Conservation (phyloP, 2,329 filamentous ascomycete species). For the Talaromyces rugulosus region DNA sequence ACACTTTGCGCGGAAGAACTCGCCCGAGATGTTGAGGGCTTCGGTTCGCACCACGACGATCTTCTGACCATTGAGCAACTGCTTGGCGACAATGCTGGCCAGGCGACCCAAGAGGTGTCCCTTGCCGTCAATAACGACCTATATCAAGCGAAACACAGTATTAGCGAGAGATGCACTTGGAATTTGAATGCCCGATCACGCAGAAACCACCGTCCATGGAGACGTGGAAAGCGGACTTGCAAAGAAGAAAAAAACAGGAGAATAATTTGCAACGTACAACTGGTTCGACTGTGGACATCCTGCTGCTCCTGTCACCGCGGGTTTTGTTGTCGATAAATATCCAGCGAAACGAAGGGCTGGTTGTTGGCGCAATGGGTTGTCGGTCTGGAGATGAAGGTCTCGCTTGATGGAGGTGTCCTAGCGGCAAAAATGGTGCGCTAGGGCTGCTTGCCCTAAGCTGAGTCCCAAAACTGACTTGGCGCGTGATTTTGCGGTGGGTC, state of each 20-base stretch:
- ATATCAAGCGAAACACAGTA: slow-evolving; percentile 31
- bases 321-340: slow-evolving; percentile 35
- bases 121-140: slow-evolving; percentile 99
- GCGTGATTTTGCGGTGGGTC: neutral
- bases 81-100: slow-evolving; percentile 97
- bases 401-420: slow-evolving; percentile 37
- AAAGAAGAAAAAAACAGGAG: slow-evolving; percentile 10
- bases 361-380: slow-evolving; percentile 41
- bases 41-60: slow-evolving; percentile 98
- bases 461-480: neutral
- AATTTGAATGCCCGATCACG: neutral
- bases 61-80: slow-evolving; percentile 98
- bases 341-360: slow-evolving; percentile 36
- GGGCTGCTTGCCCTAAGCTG: slow-evolving; percentile 31
- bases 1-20: slow-evolving; percentile 99
- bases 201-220: neutral
- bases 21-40: slow-evolving; percentile 99
- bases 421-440: slow-evolving; percentile 15
- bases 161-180: slow-evolving; percentile 28
- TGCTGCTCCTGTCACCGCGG: slow-evolving; percentile 44
- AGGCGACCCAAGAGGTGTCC: slow-evolving; percentile 99
- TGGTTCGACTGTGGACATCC: slow-evolving; percentile 64
- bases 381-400: slow-evolving; percentile 35
- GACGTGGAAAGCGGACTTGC: neutral
- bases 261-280: slow-evolving; percentile 50